phyloP scores from a whole-genome alignment of 2,329 filamentous ascomycete species.

The Penicillium sp. region DNA sequence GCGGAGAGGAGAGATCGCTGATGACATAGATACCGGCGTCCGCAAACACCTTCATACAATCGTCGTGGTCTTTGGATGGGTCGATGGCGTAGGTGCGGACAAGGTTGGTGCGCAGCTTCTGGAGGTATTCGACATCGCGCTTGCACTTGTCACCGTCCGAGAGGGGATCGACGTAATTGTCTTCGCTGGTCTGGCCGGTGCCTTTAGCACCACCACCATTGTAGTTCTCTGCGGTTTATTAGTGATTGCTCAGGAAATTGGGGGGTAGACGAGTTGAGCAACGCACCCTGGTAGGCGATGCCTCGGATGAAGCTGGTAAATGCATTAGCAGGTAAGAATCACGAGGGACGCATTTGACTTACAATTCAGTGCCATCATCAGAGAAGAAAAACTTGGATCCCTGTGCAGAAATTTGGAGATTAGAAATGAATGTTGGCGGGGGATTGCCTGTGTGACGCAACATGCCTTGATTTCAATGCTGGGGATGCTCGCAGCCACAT shows the following conservation, averaged over 20 bases:
- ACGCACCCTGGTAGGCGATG: conserved; percentile 79
- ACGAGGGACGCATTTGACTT: background rate
- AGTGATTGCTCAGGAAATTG: background rate
- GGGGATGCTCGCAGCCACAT: conserved; percentile 55
- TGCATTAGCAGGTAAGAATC: background rate
- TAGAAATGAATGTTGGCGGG: too few relatives aligned
- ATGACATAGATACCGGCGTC: conserved; percentile 93
- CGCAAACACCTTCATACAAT: conserved; percentile 82
- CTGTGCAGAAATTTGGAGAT: background rate
- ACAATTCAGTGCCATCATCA: conserved; percentile 74
- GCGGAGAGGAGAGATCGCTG: conserved; percentile 84
- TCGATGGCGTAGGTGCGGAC: conserved; percentile 96
- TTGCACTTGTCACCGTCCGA: conserved; percentile 72
- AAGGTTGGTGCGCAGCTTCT: conserved; percentile 81
- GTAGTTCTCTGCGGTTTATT: background rate
- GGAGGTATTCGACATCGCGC: conserved; percentile 82
- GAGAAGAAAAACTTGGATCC: conserved; percentile 87
- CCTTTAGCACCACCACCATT: conserved; percentile 58
- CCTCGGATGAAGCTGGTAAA: conserved; percentile 70
- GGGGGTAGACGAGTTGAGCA: too few relatives aligned
- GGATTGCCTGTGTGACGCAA: background rate
- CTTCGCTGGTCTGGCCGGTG: conserved; percentile 17
- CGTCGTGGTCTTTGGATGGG: conserved; percentile 74
- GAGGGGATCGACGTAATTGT: conserved; percentile 79
- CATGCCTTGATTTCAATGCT: conserved; percentile 64